Evolutionary conservation across 352 stramenopile species (phyloP).

Genomic region (Phytophthora melonis): DNA sequence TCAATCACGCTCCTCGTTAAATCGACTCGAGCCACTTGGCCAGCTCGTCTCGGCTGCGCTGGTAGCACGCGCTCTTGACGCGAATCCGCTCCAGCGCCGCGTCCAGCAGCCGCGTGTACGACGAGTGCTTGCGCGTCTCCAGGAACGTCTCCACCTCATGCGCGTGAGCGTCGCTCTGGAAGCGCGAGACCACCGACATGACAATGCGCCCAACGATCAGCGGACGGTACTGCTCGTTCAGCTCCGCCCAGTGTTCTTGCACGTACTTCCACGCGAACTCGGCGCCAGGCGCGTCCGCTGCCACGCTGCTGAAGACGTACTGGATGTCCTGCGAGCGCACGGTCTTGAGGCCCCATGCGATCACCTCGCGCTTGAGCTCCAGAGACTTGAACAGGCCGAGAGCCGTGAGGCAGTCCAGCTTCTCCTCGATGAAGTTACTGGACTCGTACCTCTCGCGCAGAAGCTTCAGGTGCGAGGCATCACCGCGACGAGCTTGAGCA

Average conservation of each 20-base stretch:
- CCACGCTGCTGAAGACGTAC: slow-evolving; percentile 81
- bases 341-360: slow-evolving; percentile 70
- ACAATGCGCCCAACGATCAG: slow-evolving; percentile 78
- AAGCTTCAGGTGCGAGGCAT: slow-evolving; percentile 50
- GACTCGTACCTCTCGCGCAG: slow-evolving; percentile 72
- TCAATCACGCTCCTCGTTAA: slow-evolving; percentile 6
- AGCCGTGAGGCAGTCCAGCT: slow-evolving; percentile 79
- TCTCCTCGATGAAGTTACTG: slow-evolving; percentile 85
- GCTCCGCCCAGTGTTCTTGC: slow-evolving; percentile 66
- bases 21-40: slow-evolving; percentile 59
- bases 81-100: slow-evolving; percentile 78
- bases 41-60: slow-evolving; percentile 62
- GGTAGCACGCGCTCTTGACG: slow-evolving; percentile 72
- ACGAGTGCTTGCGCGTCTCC: slow-evolving; percentile 68
- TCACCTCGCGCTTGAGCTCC: slow-evolving; percentile 68
- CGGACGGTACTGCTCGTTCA: slow-evolving; percentile 74
- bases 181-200: slow-evolving; percentile 61
- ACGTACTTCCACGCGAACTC: slow-evolving; percentile 78
- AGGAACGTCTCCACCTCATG: slow-evolving; percentile 71
- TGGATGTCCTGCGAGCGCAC: slow-evolving; percentile 90
- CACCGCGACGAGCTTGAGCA: slow-evolving; percentile 57
- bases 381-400: slow-evolving; percentile 70
- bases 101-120: slow-evolving; percentile 73
- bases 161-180: slow-evolving; percentile 69
- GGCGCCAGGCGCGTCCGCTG: slow-evolving; percentile 59